A percentile compares a stretch with the other conserved stretches of the same genome.
phyloP scores from a whole-genome alignment of 2,329 filamentous ascomycete genomes.

The Trichophyton equinum region DNA sequence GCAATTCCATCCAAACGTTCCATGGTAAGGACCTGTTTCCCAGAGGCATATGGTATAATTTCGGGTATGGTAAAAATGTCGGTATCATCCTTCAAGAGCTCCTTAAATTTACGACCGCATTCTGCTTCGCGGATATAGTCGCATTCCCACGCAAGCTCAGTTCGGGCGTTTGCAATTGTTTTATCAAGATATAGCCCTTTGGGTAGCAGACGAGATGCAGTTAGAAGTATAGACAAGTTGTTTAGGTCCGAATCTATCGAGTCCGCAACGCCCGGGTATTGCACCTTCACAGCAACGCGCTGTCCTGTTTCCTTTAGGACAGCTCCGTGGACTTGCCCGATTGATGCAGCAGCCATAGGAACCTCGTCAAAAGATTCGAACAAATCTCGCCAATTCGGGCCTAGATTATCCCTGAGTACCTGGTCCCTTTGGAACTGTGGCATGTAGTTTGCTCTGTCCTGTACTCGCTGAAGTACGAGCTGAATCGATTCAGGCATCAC shows the following conservation, averaged over 20 bases:
- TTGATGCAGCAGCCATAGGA: slow-evolving; percentile 89
- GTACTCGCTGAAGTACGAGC: slow-evolving; percentile 81
- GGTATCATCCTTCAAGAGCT: slow-evolving; percentile 61
- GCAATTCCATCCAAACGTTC: slow-evolving; percentile 77
- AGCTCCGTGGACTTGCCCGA: slow-evolving; percentile 88
- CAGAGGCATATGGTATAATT: slow-evolving; percentile 66
- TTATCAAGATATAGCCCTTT: slow-evolving; percentile 91
- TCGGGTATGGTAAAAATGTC: slow-evolving; percentile 67
- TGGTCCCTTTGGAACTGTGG: slow-evolving; percentile 81
- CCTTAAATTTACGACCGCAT: slow-evolving; percentile 62
- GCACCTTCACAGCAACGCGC: slow-evolving; percentile 85
- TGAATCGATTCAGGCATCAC: slow-evolving; percentile 82
- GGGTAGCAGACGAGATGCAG: slow-evolving; percentile 77
- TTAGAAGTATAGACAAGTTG: slow-evolving; percentile 81
- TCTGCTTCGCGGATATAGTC: slow-evolving; percentile 84
- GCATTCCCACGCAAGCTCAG: slow-evolving; percentile 91
- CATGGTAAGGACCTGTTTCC: slow-evolving; percentile 81
- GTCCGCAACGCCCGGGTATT: slow-evolving; percentile 89
- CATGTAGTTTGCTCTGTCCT: slow-evolving; percentile 97
- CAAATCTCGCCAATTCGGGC: slow-evolving; percentile 68
- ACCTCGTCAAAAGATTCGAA: slow-evolving; percentile 79
- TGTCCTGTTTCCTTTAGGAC: slow-evolving; percentile 61
- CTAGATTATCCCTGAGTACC: slow-evolving; percentile 67
- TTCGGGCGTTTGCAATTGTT: slow-evolving; percentile 88
- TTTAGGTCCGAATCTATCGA: slow-evolving; percentile 95